Base-by-base conservation (phyloP, 192 early-diverging fungal genomes). In the Coemansia sp. region DNA sequence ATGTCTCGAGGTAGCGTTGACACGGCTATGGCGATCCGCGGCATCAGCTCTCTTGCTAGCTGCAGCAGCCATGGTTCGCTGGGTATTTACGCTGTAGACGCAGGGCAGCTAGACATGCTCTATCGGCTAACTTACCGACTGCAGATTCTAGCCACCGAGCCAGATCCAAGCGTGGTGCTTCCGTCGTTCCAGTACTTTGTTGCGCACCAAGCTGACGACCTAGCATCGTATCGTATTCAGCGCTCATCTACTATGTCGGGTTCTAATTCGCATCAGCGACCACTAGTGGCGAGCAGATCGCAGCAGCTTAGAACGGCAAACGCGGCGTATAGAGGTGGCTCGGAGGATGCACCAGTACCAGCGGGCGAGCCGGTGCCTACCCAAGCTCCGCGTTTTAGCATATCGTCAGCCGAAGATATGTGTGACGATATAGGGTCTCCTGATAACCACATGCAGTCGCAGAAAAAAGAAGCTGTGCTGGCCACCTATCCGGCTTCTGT, bases 111-210 rank as follows among this genome's bases (percentile, higher is more conserved):
- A 23, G 78, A 81, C 36, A 56, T 68, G 15, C 55, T 81, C 2
- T 65, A 71, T 47, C 64, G 69, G 42, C 60, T 81, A 14, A 37
- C 60, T 9, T 81, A 81, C 14, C 78, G 78, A 10, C 52, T 81
- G 50, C 63, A 64, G 17, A 81, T 81, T 3, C 53, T 81, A 31
- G 78, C 78, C 10, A 57, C 64, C 6, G 78, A 81, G 49, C 58
- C 72, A 20, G 72, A 74, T 15, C 28, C 57, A 6, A 59, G 37
- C 21, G 50, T 58, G 0, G 68, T 81, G 14, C 56, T 62, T 7
- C 72, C 78, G 1, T 74, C 78, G 22, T 74, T 74, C 51, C 72
- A 81, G 34, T 71, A 74, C 40, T 74, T 74, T 65, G 57, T 74
- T 21, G 51, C 67, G 8, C 78, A 56, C 40, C 72, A 66, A 22